These are phyloP conservation scores for Mucuna pruriens DNA, from an alignment of 306 rosid species.

Conservation along the genomic window DNA sequence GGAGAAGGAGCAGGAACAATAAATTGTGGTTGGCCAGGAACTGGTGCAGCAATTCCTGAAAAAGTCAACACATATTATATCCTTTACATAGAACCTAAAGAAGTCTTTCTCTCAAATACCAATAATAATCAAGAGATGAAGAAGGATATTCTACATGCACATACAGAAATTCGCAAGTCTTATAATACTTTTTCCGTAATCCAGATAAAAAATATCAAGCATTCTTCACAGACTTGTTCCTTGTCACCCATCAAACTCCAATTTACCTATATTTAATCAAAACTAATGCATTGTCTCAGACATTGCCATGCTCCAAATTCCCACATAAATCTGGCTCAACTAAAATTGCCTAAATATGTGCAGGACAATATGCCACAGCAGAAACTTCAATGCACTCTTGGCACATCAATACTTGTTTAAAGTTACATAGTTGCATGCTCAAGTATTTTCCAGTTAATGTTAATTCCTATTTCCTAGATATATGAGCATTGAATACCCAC, in stretches of 20 bases:
- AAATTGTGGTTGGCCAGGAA: slow-evolving; percentile 85
- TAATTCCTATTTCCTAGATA: background rate
- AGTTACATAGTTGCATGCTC: background rate
- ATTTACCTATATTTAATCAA: slow-evolving; percentile 9
- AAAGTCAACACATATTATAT: slow-evolving; percentile 29
- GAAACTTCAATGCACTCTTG: background rate
- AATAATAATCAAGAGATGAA: background rate
- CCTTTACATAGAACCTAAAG: slow-evolving; percentile 15
- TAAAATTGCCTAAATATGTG: background rate
- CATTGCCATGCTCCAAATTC: background rate
- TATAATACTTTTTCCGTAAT: background rate
- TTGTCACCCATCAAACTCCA: slow-evolving; percentile 12
- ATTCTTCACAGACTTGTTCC: slow-evolving; percentile 19
- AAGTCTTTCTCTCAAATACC: background rate
- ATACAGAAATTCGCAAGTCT: background rate
- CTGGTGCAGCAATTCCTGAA: slow-evolving; percentile 77
- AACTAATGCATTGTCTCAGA: slow-evolving; percentile 2
- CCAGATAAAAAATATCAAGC: slow-evolving; percentile 7
- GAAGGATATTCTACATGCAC: background rate
- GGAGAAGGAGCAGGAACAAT: slow-evolving; percentile 74
- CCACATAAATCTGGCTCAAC: background rate
- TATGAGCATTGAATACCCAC: slow-evolving; percentile 7
- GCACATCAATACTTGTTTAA: background rate
- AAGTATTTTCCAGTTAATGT: background rate
- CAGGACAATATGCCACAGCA: background rate